Conservation (phyloP, 176 grass and related monocot genomes). For the Phoenix dactylifera region DNA sequence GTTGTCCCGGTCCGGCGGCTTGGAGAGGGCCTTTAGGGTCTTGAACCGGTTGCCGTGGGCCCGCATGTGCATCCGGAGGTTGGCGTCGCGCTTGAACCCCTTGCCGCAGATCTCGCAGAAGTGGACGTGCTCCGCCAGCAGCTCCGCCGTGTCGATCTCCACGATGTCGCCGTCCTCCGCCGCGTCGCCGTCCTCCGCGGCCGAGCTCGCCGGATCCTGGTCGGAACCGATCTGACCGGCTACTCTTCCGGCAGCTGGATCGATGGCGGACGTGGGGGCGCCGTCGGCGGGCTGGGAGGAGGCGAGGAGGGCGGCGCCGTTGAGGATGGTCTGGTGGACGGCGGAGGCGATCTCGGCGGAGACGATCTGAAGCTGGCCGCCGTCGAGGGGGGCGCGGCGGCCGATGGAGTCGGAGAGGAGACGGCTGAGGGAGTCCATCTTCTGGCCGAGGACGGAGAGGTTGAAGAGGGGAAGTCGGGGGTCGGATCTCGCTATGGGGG, state of each 20-base stretch:
- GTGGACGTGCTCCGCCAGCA: conserved; percentile 85
- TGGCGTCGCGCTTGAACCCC: conserved; percentile 94
- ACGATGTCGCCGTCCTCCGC: conserved; percentile 56
- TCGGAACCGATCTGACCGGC: not conserved
- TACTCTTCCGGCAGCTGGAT: not conserved
- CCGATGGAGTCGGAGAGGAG: conserved; percentile 19
- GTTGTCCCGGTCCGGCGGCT: conserved; percentile 26
- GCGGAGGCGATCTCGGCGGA: conserved; percentile 76
- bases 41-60: conserved; percentile 97
- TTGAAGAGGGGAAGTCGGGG: conserved; percentile 10
- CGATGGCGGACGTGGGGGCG: conserved; percentile 1
- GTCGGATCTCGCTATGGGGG: conserved; percentile 18
- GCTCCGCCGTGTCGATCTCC: conserved; percentile 75
- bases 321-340: conserved; percentile 65
- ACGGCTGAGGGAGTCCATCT: conserved; percentile 14
- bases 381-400: not conserved
- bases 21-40: conserved; percentile 80
- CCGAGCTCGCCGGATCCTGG: not conserved
- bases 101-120: conserved; percentile 93
- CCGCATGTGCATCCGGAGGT: conserved; percentile 98
- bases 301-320: conserved; percentile 63
- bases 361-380: conserved; percentile 2
- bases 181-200: conserved; percentile 15
- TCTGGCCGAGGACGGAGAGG: conserved; percentile 10
- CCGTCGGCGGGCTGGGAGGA: conserved; percentile 25